Evolutionary conservation across 768 basidiomycete genomes (phyloP), one percentile per base, ranked within the genome.

Genomic region (Phlebiopsis flavidoalba): DNA sequence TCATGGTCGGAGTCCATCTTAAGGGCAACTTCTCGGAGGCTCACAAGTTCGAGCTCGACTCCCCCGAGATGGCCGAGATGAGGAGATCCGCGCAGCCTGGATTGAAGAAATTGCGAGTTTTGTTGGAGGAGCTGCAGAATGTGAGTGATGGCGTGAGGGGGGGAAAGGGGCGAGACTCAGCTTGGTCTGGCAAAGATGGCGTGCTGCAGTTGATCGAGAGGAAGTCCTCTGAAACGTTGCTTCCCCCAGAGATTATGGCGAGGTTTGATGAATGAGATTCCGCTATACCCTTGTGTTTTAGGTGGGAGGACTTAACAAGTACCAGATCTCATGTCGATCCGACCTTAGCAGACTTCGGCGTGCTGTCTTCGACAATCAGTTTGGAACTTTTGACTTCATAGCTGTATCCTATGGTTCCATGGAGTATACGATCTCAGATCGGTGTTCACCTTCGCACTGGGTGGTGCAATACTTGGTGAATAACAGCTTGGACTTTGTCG

Each of bases 1-100:
- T 85, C 60, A 85, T 82, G 67, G 73, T 88, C 57, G 88, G 80
- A 0, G 72, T 80, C 46, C 88, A 91, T 68, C 66, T 74, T 14
- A 70, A 75, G 3, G 89, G 89, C 0, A 71, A 45, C 0, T 90
- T 91, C 70, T 65, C 68, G 3, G 69, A 73, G 10, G 72, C 87
- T 7, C 72, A 78, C 54, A 86, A 86, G 69, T 67, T 73, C 58
- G 67, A 71, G 24, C 58, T 76, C 35, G 69, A 64, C 6, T 50
- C 54, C 24, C 40, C 62, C 10, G 69, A 64, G 59, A 52, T 65
- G 49, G 37, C 57, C 33, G 66, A 69, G 22, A 50, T 69, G 36
- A 71, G 66, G 49, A 59, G 64, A 51, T 61, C 65, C 53, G 61
- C 63, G 58, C 72, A 74, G 67, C 66, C 65, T 35, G 64, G 66